Conservation (phyloP, 352 stramenopile species). For the Aphanomyces stellatus region DNA sequence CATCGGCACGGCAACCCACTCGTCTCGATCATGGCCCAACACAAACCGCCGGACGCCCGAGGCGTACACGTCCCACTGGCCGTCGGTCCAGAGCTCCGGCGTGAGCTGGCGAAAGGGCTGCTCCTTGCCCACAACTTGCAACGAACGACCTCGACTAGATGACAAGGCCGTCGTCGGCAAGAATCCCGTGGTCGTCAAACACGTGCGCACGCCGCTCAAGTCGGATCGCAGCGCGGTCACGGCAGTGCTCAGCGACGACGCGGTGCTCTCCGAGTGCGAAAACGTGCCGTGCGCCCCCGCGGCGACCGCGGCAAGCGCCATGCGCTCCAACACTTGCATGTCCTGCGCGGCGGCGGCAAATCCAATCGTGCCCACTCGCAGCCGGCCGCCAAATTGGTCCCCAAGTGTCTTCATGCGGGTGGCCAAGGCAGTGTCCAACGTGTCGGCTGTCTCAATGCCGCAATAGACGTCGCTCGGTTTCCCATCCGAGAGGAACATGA, state of each 20-base stretch:
- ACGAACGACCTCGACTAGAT: not conserved
- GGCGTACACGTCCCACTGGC: not conserved
- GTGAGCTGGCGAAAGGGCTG: not conserved
- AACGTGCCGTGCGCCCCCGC: not conserved
- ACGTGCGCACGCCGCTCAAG: not conserved
- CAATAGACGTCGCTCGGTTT: constrained; percentile 10
- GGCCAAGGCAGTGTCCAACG: too few species aligned
- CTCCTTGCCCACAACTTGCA: not conserved
- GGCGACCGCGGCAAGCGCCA: not conserved
- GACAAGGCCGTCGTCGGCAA: not conserved
- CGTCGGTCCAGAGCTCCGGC: not conserved
- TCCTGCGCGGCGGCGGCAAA: not conserved
- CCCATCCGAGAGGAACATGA: constrained; percentile 24
- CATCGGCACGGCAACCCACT: not conserved
- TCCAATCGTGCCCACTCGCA: constrained; percentile 6
- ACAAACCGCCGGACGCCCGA: not conserved
- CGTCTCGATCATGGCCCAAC: not conserved
- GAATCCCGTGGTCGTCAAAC: not conserved
- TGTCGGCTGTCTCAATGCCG: not conserved
- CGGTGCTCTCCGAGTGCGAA: not conserved
- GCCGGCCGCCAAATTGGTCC: constrained; percentile 15
- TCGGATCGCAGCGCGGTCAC: not conserved
- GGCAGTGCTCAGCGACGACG: not conserved
- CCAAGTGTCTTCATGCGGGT: constrained; percentile 17
- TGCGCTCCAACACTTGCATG: not conserved